Conservation (phyloP, 2,329 filamentous ascomycete genomes). For the Penicillium polonicum region DNA sequence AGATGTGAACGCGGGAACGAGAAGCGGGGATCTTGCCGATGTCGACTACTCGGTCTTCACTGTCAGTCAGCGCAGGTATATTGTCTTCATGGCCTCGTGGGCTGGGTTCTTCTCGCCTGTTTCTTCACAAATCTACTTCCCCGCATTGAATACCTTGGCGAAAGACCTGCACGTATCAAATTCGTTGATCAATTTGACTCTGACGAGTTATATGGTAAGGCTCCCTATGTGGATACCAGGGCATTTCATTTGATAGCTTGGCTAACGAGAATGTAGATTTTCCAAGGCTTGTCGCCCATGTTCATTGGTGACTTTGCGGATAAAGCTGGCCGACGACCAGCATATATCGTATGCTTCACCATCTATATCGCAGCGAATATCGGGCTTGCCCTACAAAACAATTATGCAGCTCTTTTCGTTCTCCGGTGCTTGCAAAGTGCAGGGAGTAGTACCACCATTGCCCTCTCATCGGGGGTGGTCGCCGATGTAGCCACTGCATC, state of each 20-base stretch:
- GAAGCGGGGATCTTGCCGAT: slow-evolving; percentile 9
- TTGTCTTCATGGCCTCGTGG: slow-evolving; percentile 32
- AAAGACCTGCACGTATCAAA: slow-evolving; percentile 31
- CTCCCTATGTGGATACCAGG: not conserved
- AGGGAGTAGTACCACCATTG: slow-evolving; percentile 44
- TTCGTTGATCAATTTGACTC: slow-evolving; percentile 28
- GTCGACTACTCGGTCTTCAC: slow-evolving; percentile 37
- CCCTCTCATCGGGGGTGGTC: slow-evolving; percentile 42
- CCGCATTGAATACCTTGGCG: slow-evolving; percentile 38
- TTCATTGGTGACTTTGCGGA: slow-evolving; percentile 54
- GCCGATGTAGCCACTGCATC: slow-evolving; percentile 40
- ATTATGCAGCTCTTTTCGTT: slow-evolving; percentile 39
- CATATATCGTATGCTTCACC: slow-evolving; percentile 54
- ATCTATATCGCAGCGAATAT: slow-evolving; percentile 46
- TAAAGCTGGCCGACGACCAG: slow-evolving; percentile 51
- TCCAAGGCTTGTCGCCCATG: slow-evolving; percentile 55
- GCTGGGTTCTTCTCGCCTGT: slow-evolving; percentile 47
- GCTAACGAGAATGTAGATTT: slow-evolving; percentile 36
- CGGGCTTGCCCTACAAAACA: slow-evolving; percentile 40
- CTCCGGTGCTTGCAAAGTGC: slow-evolving; percentile 43
- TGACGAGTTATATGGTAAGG: slow-evolving; percentile 30
- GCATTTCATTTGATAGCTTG: not conserved
- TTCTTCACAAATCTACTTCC: slow-evolving; percentile 47
- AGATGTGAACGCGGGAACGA: slow-evolving; percentile 10
- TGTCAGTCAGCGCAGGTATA: slow-evolving; percentile 27